Evolutionary conservation across 2,329 filamentous ascomycete species (phyloP).

Genomic region (Helicocarpus griseus): DNA sequence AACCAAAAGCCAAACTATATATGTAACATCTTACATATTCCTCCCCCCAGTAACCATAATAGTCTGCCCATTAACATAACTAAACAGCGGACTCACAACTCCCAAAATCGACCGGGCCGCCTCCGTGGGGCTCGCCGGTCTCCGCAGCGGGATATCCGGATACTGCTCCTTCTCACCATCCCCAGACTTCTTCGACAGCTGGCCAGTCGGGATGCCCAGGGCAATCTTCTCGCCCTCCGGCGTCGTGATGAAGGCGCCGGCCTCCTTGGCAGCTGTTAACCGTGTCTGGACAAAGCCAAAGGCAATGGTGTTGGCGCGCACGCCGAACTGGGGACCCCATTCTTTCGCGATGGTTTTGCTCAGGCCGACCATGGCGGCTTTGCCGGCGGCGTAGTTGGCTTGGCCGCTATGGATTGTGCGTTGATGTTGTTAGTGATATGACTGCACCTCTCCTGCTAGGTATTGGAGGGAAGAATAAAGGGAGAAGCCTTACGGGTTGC

Average conservation of each 20-base stretch:
- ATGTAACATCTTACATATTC: conserved; percentile 41
- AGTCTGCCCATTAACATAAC: conserved; percentile 79
- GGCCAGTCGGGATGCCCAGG: conserved; percentile 60
- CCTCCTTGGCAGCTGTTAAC: conserved; percentile 75
- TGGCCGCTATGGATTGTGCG: conserved; percentile 52
- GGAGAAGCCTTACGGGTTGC: conserved; percentile 51
- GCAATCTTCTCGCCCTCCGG: conserved; percentile 67
- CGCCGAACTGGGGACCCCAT: conserved; percentile 77
- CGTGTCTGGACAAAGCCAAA: conserved; percentile 76
- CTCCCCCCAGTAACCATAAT: conserved; percentile 75
- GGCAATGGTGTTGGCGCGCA: conserved; percentile 72
- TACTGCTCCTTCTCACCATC: conserved; percentile 30
- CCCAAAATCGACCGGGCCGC: conserved; percentile 69
- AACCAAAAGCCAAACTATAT: not conserved
- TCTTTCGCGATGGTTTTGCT: conserved; percentile 88
- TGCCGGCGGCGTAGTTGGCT: conserved; percentile 77
- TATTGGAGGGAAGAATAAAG: conserved; percentile 3
- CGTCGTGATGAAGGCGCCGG: conserved; percentile 66
- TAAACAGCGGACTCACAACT: conserved; percentile 70
- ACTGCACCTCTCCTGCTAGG: too few species aligned
- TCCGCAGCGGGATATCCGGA: conserved; percentile 66
- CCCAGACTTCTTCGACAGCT: conserved; percentile 28
- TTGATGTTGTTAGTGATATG: not conserved
- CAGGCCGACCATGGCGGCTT: conserved; percentile 72
- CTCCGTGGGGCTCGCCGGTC: conserved; percentile 69